phyloP scores from a whole-genome alignment of 2,329 filamentous ascomycete genomes.

The Trichoderma guizhouense region DNA sequence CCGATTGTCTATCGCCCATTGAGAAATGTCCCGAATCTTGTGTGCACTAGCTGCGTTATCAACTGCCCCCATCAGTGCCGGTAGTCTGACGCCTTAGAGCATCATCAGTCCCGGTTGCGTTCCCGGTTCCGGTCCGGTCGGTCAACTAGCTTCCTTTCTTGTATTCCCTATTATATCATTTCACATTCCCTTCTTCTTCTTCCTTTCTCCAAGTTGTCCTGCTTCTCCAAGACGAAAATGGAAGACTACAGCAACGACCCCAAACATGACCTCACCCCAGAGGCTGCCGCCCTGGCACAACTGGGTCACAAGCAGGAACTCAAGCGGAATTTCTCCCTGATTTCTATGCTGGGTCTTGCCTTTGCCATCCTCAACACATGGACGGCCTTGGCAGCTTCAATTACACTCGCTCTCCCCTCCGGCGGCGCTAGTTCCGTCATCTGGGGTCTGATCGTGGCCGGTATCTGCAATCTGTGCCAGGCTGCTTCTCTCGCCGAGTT shows the following conservation, averaged over 20 bases:
- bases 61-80: constrained; percentile 1
- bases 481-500: constrained; percentile 70
- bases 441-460: constrained; percentile 63
- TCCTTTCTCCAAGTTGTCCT: background rate
- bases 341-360: constrained; percentile 47
- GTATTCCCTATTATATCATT: background rate
- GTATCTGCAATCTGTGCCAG: constrained; percentile 67
- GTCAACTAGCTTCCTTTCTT: background rate
- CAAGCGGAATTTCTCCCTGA: constrained; percentile 47
- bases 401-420: constrained; percentile 56
- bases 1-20: constrained; percentile 8
- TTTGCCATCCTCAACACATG: constrained; percentile 51
- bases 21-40: background rate
- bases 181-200: background rate
- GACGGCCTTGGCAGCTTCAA: constrained; percentile 47
- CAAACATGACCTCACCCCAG: constrained; percentile 22
- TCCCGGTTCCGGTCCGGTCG: background rate
- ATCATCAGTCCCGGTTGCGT: constrained; percentile 2
- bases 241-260: constrained; percentile 12
- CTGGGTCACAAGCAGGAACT: constrained; percentile 49
- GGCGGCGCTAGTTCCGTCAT: constrained; percentile 69
- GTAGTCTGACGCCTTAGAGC: constrained; percentile 5
- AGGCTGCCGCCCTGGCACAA: constrained; percentile 40
- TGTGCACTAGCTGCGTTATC: background rate
- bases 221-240: constrained; percentile 9